Percentiles rank a stretch among this genome's conserved stretches.
Evolutionary conservation across 768 basidiomycete species (phyloP).

Genomic region (Lyophyllum decastes): DNA sequence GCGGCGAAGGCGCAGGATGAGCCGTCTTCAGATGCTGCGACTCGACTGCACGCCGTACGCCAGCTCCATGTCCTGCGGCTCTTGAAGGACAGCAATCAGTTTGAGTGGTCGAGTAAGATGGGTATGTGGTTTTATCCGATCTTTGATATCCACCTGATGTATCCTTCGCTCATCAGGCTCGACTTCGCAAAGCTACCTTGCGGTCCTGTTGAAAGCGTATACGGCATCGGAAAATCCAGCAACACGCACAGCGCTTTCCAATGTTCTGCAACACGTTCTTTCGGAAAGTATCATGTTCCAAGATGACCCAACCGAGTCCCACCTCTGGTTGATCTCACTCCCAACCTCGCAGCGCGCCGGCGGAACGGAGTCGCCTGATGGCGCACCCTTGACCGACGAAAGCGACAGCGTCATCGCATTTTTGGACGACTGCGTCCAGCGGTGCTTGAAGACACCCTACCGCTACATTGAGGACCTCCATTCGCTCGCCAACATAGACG

Average conservation of each 20-base stretch:
- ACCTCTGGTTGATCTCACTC: constrained; percentile 71
- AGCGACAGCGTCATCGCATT: constrained; percentile 60
- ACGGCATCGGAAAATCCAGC: constrained; percentile 49
- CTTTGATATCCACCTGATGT: background rate
- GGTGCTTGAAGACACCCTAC: constrained; percentile 82
- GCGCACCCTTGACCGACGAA: constrained; percentile 55
- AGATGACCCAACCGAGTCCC: constrained; percentile 69
- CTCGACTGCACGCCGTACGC: constrained; percentile 45
- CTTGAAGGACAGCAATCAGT: constrained; percentile 77
- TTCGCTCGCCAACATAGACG: constrained; percentile 25
- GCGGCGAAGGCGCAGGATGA: constrained; percentile 22
- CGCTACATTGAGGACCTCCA: constrained; percentile 79
- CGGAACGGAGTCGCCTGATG: constrained; percentile 50
- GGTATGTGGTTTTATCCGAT: constrained; percentile 40
- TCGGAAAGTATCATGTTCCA: constrained; percentile 78
- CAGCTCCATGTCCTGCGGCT: constrained; percentile 80
- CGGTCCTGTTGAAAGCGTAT: constrained; percentile 71
- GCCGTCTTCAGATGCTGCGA: constrained; percentile 27
- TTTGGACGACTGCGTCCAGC: constrained; percentile 83
- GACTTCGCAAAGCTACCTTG: constrained; percentile 64
- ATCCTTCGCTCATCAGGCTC: constrained; percentile 25
- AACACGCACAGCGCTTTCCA: constrained; percentile 45
- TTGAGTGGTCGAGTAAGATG: constrained; percentile 74
- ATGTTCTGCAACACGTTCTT: constrained; percentile 67
- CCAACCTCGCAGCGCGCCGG: constrained; percentile 43